phyloP scores from a whole-genome alignment of 2,329 filamentous ascomycete species.

The Paecilomyces dactylethromorphus region DNA sequence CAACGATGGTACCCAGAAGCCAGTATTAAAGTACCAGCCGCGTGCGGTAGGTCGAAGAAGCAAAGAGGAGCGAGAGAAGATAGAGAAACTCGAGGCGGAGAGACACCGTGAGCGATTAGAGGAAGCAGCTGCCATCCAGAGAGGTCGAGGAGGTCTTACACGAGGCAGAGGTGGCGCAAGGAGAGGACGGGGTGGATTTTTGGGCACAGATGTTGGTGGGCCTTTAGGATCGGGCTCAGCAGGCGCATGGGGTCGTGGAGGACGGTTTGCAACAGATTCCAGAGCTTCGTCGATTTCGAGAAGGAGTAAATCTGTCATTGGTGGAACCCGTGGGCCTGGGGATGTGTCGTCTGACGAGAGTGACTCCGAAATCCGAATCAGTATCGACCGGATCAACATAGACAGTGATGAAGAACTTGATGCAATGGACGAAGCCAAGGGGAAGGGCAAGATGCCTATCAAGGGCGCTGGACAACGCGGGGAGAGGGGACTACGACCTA shows the following conservation, averaged over 20 bases:
- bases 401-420: slow-evolving; percentile 48
- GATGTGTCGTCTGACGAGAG: slow-evolving; percentile 40
- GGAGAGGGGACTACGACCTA: slow-evolving; percentile 38
- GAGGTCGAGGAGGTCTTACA: slow-evolving; percentile 21
- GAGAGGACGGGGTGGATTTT: slow-evolving; percentile 22
- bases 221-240: slow-evolving; percentile 20
- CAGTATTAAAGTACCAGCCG: slow-evolving; percentile 37
- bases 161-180: slow-evolving; percentile 22
- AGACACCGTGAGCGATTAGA: slow-evolving; percentile 31
- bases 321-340: slow-evolving; percentile 13
- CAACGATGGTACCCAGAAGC: slow-evolving; percentile 27
- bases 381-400: slow-evolving; percentile 53
- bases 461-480: slow-evolving; percentile 16
- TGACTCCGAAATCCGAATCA: slow-evolving; percentile 40
- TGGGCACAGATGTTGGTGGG: slow-evolving; percentile 19
- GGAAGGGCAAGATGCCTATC: slow-evolving; percentile 28
- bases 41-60: slow-evolving; percentile 34
- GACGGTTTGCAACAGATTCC: slow-evolving; percentile 16
- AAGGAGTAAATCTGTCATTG: slow-evolving; percentile 22
- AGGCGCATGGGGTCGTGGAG: slow-evolving; percentile 16
- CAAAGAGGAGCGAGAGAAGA: slow-evolving; percentile 40
- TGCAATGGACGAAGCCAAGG: slow-evolving; percentile 12
- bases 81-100: slow-evolving; percentile 36
- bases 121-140: slow-evolving; percentile 34
- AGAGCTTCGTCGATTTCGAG: slow-evolving; percentile 20